Evolutionary conservation across 352 stramenopile genomes (phyloP).

Genomic region (Phytophthora rubi): DNA sequence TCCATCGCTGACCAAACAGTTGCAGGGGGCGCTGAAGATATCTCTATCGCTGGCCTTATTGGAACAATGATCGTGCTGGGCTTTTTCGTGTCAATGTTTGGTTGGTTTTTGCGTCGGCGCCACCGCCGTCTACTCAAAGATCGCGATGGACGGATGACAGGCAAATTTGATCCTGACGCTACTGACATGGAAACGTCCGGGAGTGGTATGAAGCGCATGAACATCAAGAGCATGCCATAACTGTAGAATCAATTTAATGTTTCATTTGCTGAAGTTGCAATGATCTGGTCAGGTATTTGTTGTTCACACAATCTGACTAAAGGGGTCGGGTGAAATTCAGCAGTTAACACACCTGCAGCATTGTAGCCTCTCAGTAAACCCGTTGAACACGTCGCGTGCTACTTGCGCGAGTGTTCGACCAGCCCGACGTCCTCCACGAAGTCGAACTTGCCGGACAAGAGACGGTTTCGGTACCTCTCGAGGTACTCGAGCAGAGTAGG

Average conservation of each 20-base stretch:
- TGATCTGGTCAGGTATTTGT: too few relatives aligned
- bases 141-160: constrained; percentile 11
- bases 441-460: constrained; percentile 83
- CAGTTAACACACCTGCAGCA: neutral
- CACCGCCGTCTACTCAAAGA: constrained; percentile 55
- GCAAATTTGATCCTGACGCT: constrained; percentile 1
- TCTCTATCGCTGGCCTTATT: constrained; percentile 65
- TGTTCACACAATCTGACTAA: neutral
- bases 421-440: constrained; percentile 86
- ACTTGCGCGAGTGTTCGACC: constrained; percentile 79
- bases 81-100: constrained; percentile 66
- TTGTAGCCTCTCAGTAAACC: neutral
- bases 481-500: constrained; percentile 73
- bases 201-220: constrained; percentile 72
- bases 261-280: neutral
- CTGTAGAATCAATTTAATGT: neutral
- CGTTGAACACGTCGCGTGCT: constrained; percentile 2
- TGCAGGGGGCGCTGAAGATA: constrained; percentile 65
- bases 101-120: constrained; percentile 61
- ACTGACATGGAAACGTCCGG: constrained; percentile 22
- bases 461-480: constrained; percentile 81
- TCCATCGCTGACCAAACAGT: constrained; percentile 71
- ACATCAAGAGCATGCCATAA: constrained; percentile 64
- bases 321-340: neutral
- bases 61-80: constrained; percentile 66